Base-by-base conservation (phyloP, 495 filamentous ascomycete genomes). In the Hypoxylon trugodes region DNA sequence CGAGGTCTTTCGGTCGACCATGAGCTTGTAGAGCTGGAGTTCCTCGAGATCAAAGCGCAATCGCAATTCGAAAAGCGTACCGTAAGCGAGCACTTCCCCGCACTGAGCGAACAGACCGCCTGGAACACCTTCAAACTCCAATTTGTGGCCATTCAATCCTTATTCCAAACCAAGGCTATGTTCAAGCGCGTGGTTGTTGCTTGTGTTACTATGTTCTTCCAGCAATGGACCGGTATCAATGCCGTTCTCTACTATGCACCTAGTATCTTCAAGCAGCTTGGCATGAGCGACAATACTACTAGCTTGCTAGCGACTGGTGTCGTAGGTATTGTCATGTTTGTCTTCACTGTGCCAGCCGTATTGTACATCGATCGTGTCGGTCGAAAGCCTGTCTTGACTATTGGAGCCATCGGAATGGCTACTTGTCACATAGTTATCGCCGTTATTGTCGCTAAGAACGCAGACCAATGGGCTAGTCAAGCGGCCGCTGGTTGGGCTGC, bases 31-130 rank as follows among this genome's bases (percentile, higher is more conserved):
- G 81, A 89, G 67, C 82, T 90, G 21, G 92, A 94, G 65, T 93
- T 88, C 71, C 80, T 91, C 24, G 92, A 95, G 69, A 93, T 96
- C 73, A 88, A 89, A 71, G 89, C 90, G 0, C 89, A 91, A 54
- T 87, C 87, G 3, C 81, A 87, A 49, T 90, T 93, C 51, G 91
- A 95, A 75, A 91, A 93, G 75, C 84, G 89, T 12, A 89, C 85
- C 22, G 80, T 88, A 0, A 82, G 83, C 1, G 87, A 90, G 64
- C 77, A 89, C 28, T 96, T 90, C 75, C 90, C 90, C 3, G 71
- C 86, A 10, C 68, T 91, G 4, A 80, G 80, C 1, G 85, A 88
- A 38, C 78, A 81, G 46, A 88, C 81, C 1, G 73, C 81, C 4
- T 81, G 76, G 81, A 89, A 85, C 64, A 81, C 65, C 10, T 82